Evolutionary conservation across 495 filamentous ascomycete genomes (phyloP).

Genomic region (Penicillium macrosclerotiorum): DNA sequence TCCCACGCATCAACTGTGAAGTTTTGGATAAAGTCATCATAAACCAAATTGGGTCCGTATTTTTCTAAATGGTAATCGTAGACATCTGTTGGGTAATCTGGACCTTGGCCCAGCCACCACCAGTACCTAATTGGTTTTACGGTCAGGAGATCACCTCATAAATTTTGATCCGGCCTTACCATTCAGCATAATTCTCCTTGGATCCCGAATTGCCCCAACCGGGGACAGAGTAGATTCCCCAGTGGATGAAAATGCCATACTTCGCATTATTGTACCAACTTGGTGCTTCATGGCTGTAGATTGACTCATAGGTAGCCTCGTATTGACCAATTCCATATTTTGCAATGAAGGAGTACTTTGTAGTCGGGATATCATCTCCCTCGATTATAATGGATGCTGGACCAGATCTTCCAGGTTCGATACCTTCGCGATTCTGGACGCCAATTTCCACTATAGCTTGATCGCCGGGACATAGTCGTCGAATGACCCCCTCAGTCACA

Average conservation of each 20-base stretch:
- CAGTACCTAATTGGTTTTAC: conserved; percentile 30
- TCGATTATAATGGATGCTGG: conserved; percentile 28
- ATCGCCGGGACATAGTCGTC: conserved; percentile 51
- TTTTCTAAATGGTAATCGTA: conserved; percentile 50
- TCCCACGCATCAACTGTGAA: conserved; percentile 50
- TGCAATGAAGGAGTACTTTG: conserved; percentile 29
- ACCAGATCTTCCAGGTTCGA: conserved; percentile 10
- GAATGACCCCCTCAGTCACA: conserved; percentile 36
- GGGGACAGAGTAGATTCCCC: conserved; percentile 53
- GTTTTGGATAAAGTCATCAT: conserved; percentile 55
- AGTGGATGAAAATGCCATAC: conserved; percentile 58
- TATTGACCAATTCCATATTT: conserved; percentile 32
- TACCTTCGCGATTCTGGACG: conserved; percentile 26
- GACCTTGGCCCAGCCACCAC: conserved; percentile 36
- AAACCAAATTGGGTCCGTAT: conserved; percentile 48
- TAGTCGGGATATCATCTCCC: conserved; percentile 21
- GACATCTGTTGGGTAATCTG: conserved; percentile 26
- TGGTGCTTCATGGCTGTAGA: conserved; percentile 49
- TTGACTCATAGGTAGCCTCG: conserved; percentile 33
- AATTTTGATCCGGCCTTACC: conserved; percentile 25
- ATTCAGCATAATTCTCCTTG: conserved; percentile 54
- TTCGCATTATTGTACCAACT: conserved; percentile 54
- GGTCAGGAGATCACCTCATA: background rate
- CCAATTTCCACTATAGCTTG: conserved; percentile 49
- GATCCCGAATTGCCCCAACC: conserved; percentile 53